Evolutionary conservation across 257 asterid species (phyloP).

Genomic region (Scutellaria baicalensis): DNA sequence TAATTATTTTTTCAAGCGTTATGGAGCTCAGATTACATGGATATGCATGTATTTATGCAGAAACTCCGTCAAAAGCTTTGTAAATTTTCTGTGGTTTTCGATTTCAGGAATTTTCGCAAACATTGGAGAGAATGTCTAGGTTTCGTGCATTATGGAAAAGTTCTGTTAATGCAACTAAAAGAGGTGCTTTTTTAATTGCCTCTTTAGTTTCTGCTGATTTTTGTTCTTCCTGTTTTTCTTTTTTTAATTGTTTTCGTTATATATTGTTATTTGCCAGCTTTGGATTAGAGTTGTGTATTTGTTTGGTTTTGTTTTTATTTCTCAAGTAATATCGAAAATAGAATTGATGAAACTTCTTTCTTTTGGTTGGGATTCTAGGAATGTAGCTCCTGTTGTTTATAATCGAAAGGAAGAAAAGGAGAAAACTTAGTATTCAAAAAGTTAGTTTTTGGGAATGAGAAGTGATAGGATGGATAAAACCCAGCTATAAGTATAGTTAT

Average conservation of each 20-base stretch:
- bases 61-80: not conserved
- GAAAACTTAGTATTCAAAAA: not conserved
- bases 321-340: not conserved
- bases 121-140: conserved; percentile 48
- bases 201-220: not conserved
- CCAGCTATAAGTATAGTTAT: not conserved
- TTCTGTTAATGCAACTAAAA: conserved; percentile 71
- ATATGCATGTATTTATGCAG: not conserved
- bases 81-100: not conserved
- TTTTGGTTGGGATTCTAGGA: not conserved
- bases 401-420: not conserved
- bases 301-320: not conserved
- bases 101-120: conserved; percentile 1
- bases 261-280: not conserved
- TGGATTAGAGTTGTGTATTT: not conserved
- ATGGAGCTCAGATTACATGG: not conserved
- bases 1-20: not conserved
- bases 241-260: not conserved
- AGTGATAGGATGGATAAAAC: not conserved
- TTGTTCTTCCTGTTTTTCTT: not conserved
- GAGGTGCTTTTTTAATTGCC: conserved; percentile 31
- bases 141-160: conserved; percentile 71
- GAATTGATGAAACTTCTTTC: not conserved
- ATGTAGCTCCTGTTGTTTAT: not conserved
- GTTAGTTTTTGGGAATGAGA: not conserved